Percentiles rank a stretch among this genome's conserved stretches.
phyloP scores from a whole-genome alignment of 805 yeast genomes.

The Ogataea methanolica region DNA sequence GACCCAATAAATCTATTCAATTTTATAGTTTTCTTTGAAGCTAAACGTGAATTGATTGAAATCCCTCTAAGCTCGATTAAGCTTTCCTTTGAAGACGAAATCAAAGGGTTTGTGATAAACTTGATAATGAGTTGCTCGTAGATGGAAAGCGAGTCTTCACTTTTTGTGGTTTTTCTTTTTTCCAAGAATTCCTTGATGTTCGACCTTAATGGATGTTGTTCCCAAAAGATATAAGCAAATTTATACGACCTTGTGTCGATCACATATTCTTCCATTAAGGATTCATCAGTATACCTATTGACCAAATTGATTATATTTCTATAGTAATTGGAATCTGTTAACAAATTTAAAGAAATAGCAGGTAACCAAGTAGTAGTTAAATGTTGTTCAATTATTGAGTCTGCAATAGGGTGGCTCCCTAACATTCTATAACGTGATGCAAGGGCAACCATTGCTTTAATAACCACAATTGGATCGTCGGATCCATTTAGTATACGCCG shows the following conservation, averaged over 20 bases:
- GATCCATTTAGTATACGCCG: slow-evolving; percentile 4
- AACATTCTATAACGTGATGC: slow-evolving; percentile 22
- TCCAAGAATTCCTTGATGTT: slow-evolving; percentile 10
- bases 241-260: slow-evolving; percentile 4
- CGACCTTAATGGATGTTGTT: slow-evolving; percentile 14
- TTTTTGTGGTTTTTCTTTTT: not conserved
- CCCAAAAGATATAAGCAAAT: slow-evolving; percentile 26
- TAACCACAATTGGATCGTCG: slow-evolving; percentile 7
- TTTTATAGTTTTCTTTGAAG: slow-evolving; percentile 1
- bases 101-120: slow-evolving; percentile 8
- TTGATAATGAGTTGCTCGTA: slow-evolving; percentile 9
- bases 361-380: slow-evolving; percentile 21
- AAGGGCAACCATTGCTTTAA: slow-evolving; percentile 17
- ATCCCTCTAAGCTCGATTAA: slow-evolving; percentile 7
- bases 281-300: slow-evolving; percentile 7
- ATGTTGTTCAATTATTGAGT: slow-evolving; percentile 10
- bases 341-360: slow-evolving; percentile 3
- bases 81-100: slow-evolving; percentile 7
- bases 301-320: slow-evolving; percentile 19
- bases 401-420: slow-evolving; percentile 10
- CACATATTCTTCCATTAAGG: slow-evolving; percentile 9
- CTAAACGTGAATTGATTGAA: slow-evolving; percentile 9
- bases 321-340: slow-evolving; percentile 8
- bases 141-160: not conserved
- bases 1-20: slow-evolving; percentile 10